A percentile compares a stretch with the other conserved stretches of the same genome.
Conservation (phyloP, 1,284 basidiomycete genomes). For the Ustilago trichophora region DNA sequence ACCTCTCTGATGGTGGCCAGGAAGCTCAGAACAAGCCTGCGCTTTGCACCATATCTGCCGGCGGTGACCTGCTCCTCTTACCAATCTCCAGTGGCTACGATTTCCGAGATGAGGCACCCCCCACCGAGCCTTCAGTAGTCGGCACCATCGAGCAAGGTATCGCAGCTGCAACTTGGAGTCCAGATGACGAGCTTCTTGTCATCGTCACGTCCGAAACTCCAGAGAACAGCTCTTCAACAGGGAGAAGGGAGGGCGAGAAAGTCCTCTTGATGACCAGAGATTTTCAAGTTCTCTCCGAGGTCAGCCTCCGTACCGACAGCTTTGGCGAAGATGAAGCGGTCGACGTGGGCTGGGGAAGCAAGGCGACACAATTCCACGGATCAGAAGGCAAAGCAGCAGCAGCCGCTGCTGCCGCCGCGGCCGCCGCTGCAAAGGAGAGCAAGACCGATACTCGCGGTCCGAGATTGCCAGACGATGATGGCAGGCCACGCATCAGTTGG, state of each 20-base stretch:
- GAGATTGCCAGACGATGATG: conserved; percentile 75
- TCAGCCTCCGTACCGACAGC: conserved; percentile 75
- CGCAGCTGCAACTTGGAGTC: conserved; percentile 83
- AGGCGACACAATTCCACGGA: conserved; percentile 96
- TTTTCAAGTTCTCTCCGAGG: conserved; percentile 87
- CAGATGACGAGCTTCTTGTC: conserved; percentile 84
- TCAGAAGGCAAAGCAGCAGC: conserved; percentile 90
- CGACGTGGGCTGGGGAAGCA: conserved; percentile 97
- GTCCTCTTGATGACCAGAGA: conserved; percentile 87
- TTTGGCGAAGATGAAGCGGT: conserved; percentile 92
- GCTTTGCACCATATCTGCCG: conserved; percentile 54
- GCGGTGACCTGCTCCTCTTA: conserved; percentile 60
- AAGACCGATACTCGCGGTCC: conserved; percentile 56
- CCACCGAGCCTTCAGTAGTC: conserved; percentile 49
- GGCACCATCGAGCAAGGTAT: conserved; percentile 88
- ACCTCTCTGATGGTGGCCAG: conserved; percentile 57
- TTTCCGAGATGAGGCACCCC: conserved; percentile 8
- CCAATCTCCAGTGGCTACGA: conserved; percentile 21
- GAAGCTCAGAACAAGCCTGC: conserved; percentile 50
- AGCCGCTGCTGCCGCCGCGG: conserved; percentile 69
- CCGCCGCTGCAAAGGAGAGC: conserved; percentile 64
- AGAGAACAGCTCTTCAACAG: conserved; percentile 15
- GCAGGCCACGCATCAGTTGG: conserved; percentile 82
- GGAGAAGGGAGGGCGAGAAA: conserved; percentile 69
- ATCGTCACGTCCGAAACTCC: conserved; percentile 68